Evolutionary conservation across 2,329 filamentous ascomycete species (phyloP).

Genomic region (Claviceps cyperi): DNA sequence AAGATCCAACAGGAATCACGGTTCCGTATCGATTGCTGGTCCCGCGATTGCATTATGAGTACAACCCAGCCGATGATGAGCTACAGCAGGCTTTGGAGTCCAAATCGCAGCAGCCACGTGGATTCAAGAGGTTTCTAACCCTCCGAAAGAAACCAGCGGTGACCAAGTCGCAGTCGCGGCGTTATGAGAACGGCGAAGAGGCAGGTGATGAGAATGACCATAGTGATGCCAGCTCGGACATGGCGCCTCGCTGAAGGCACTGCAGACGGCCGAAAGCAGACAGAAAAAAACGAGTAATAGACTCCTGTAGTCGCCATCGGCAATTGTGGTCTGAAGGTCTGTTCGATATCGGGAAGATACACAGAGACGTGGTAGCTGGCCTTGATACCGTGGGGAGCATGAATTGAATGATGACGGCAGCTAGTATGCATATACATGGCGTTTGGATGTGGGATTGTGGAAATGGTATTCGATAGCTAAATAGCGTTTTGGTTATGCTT

Average conservation of each 20-base stretch:
- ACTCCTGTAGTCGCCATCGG: too few relatives aligned
- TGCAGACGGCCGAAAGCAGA: not conserved
- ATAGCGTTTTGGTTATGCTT: not conserved
- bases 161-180: conserved; percentile 3
- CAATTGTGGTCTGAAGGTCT: too few relatives aligned
- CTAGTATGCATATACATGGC: not conserved
- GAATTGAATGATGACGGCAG: not conserved
- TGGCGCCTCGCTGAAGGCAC: conserved; percentile 3
- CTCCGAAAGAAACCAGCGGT: conserved; percentile 23
- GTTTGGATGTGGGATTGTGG: not conserved
- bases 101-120: conserved; percentile 18
- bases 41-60: conserved; percentile 55
- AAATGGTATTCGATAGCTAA: not conserved
- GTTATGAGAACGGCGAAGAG: conserved; percentile 11
- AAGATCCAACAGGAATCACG: conserved; percentile 78
- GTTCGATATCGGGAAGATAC: not conserved
- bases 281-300: not conserved
- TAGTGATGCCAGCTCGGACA: conserved; percentile 5
- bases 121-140: conserved; percentile 32
- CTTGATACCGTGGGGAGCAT: not conserved
- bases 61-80: conserved; percentile 27
- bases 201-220: conserved; percentile 10
- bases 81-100: conserved; percentile 5
- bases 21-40: conserved; percentile 76
- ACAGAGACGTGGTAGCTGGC: not conserved